Percentiles rank a stretch among this genome's conserved stretches.
These are phyloP conservation scores for Xerocomellus amylosporus DNA, from an alignment of 768 basidiomycete species.

Conservation along the genomic window DNA sequence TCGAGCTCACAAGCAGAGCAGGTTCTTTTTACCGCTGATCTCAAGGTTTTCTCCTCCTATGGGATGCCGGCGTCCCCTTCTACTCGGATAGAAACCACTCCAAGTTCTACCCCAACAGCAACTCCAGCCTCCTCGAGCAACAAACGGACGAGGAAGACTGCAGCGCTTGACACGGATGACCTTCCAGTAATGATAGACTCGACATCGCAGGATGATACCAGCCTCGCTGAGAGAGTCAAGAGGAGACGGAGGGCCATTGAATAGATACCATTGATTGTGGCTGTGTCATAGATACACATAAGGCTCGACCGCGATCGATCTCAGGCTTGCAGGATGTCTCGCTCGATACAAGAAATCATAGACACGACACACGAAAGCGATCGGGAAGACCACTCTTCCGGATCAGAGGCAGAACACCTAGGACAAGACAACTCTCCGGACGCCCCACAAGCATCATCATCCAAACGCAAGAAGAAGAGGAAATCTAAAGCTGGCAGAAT, in stretches of 20 bases:
- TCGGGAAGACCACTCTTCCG: conserved; percentile 32
- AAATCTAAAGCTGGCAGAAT: conserved; percentile 67
- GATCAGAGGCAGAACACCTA: conserved; percentile 30
- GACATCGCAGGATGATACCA: conserved; percentile 7
- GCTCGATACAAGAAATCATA: conserved; percentile 40
- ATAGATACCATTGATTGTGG: conserved; percentile 12
- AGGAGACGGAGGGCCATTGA: conserved; percentile 29
- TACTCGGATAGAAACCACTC: conserved; percentile 7
- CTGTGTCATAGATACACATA: conserved; percentile 11
- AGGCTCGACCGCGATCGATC: neutral
- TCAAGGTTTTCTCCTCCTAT: conserved; percentile 63
- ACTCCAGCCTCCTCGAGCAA: conserved; percentile 35
- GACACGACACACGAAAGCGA: conserved; percentile 38
- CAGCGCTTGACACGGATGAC: neutral
- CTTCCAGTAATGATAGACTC: conserved; percentile 7
- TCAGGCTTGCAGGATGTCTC: conserved; percentile 23
- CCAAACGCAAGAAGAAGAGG: conserved; percentile 83
- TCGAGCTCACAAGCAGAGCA: conserved; percentile 24
- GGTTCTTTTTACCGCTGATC: conserved; percentile 75
- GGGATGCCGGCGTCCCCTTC: conserved; percentile 38
- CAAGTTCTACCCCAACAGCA: conserved; percentile 25
- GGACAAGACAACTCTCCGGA: conserved; percentile 15
- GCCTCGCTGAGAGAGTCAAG: conserved; percentile 44
- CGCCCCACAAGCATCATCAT: conserved; percentile 35
- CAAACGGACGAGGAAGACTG: conserved; percentile 28